Evolutionary conservation across 2,329 filamentous ascomycete genomes (phyloP), one percentile per base, ranked within the genome.

Genomic region (Epichloe bromicola): DNA sequence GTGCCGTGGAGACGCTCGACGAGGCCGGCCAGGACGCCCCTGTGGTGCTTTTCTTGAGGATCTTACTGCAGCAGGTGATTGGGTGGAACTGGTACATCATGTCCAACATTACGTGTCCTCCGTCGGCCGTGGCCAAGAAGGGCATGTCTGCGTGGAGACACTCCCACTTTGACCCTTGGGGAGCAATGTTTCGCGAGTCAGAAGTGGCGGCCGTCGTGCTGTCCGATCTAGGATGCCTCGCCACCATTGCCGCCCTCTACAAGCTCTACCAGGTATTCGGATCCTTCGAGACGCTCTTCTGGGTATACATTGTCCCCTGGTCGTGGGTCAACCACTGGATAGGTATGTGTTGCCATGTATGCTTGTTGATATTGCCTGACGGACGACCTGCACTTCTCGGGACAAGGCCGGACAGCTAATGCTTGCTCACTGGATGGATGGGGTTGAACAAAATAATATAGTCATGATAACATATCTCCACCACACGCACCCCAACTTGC

Each of bases 401-500:
- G 7, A 26, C 26, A 26, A 1, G 26, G 8, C 7, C 26, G 10
- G 2, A 10, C 26, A 30, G 26, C 26, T 30, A 30, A 6, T 23
- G 7, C 23, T 26, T 30, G 26, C 26, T 30, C 26, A 30, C 26
- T 3, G 26, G 7, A 26, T 26, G 7, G 7, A 26, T 8, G 26
- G 26, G 26, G 23, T 26, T 8, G 26, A 26, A 26, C 4, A 6
- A 26, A 2, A 20, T 26, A 2, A 6, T 6, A 53, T 36, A 80
- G 82, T 87, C 19, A 82, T 82, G 55, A 86, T 87, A 62, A 87
- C 83, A 46, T 87, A 85, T 67, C 80, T 87, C 19, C 83, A 87
- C 67, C 83, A 87, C 48, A 56, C 55, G 3, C 49, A 51, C 33
- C 43, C 50, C 30, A 17, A 53, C 37, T 46, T 56, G 37, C 72